Evolutionary conservation across 176 grass and related monocot species (phyloP), one percentile per base, ranked within the genome.

Genomic region (Cenchrus fungigraminus): DNA sequence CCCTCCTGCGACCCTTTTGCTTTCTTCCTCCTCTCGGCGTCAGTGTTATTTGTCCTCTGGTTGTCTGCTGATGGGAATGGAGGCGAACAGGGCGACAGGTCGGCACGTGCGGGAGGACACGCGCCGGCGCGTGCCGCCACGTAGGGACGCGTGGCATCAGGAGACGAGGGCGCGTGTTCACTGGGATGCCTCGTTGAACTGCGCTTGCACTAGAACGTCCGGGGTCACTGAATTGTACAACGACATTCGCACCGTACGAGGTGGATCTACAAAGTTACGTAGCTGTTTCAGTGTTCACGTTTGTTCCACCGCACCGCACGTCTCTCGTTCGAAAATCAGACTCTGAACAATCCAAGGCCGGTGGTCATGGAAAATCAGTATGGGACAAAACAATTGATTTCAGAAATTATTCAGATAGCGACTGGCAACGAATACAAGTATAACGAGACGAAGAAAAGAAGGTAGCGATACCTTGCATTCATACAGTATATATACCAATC

Each of bases 91-190:
- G 15, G 25, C 13, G 62, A 51, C 1, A 42, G 7, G 65, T 17
- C 11, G 80, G 59, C 13, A 49, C 8, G 20, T 4, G 37, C 44
- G 52, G 65, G 34, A 8, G 12, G 34, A 31, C 82, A 81, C 85
- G 85, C 84, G 50, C 31, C 65, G 76, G 6, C 31, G 70, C 68
- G 32, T 46, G 70, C 25, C 9, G 71, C 9, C 37, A 63, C 74
- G 3, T 20, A 57, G 47, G 61, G 73, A 37, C 9, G 19, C 22
- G 37, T 40, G n/a, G 31, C 32, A 12, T 34, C 9, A 61, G 3
- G 6, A 83, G 68, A 73, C 43, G 3, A 29, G 1, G 91, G 1
- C 88, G 68, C 85, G 85, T 88, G 73, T 65, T 43, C 60, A n/a
- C 9, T 2, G 51, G 4, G 0, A 31, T 29, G 89, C 79, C 79